These are phyloP conservation scores for Choiromyces venosus DNA, from an alignment of 495 filamentous ascomycete species.

Conservation along the genomic window DNA sequence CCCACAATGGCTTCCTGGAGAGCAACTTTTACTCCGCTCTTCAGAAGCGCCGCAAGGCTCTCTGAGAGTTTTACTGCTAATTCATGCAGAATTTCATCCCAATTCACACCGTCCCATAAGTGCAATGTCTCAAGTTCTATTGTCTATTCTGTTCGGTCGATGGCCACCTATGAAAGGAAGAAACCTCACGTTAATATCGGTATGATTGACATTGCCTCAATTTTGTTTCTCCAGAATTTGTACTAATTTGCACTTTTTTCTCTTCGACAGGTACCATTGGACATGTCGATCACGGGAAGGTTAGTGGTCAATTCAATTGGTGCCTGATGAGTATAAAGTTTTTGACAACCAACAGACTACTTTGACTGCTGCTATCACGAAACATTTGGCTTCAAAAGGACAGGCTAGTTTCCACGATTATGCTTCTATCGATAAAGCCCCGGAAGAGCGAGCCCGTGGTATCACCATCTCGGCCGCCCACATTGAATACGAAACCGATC, in stretches of 20 bases:
- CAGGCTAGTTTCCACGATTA: conserved; percentile 92
- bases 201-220: conserved; percentile 43
- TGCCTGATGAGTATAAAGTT: conserved; percentile 11
- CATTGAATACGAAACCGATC: conserved; percentile 92
- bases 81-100: conserved; percentile 24
- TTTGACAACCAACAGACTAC: conserved; percentile 67
- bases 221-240: conserved; percentile 20
- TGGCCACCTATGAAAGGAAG: conserved; percentile 70
- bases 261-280: conserved; percentile 76
- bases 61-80: conserved; percentile 28
- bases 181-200: conserved; percentile 99
- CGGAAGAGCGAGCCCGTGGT: conserved; percentile 98
- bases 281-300: conserved; percentile 99
- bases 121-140: conserved; percentile 26
- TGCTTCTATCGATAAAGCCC: conserved; percentile 95
- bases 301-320: conserved; percentile 42
- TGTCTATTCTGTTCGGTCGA: conserved; percentile 38
- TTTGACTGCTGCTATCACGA: conserved; percentile 95
- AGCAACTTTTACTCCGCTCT: conserved; percentile 38
- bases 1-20: conserved; percentile 43
- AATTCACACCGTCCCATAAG: conserved; percentile 17
- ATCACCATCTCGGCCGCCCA: conserved; percentile 98
- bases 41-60: conserved; percentile 33
- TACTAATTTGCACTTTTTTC: conserved; percentile 1
- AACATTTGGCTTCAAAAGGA: conserved; percentile 89